phyloP scores from a whole-genome alignment of 1,284 basidiomycete genomes.

The Sparassis latifolia region DNA sequence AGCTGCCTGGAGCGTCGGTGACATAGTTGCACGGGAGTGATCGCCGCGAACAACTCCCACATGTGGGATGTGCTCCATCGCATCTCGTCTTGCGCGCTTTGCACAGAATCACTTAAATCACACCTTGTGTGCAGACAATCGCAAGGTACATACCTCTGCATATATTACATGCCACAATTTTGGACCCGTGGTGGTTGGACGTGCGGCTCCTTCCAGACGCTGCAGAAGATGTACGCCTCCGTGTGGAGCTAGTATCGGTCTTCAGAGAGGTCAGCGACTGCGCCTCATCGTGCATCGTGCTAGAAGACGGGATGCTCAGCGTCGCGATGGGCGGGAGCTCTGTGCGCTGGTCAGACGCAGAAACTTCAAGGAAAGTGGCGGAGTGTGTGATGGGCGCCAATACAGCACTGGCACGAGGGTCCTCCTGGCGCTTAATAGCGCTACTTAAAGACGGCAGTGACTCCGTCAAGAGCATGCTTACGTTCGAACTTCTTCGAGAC shows the following conservation, averaged over 20 bases:
- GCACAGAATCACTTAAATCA: slow-evolving; percentile 2
- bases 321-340: slow-evolving; percentile 69
- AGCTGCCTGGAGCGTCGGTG: slow-evolving; percentile 45
- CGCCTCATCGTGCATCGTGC: slow-evolving; percentile 10
- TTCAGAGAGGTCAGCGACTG: slow-evolving; percentile 15
- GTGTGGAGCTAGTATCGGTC: slow-evolving; percentile 11
- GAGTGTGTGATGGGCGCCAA: slow-evolving; percentile 22
- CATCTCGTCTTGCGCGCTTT: slow-evolving; percentile 79
- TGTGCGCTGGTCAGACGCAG: slow-evolving; percentile 19
- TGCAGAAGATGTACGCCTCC: slow-evolving; percentile 65
- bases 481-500: slow-evolving; percentile 55
- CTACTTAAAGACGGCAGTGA: slow-evolving; percentile 23
- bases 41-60: slow-evolving; percentile 70
- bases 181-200: slow-evolving; percentile 64
- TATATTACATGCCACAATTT: slow-evolving; percentile 78
- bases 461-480: slow-evolving; percentile 30
- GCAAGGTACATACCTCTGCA: slow-evolving; percentile 56
- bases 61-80: slow-evolving; percentile 72
- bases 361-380: slow-evolving; percentile 5
- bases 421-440: slow-evolving; percentile 21
- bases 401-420: slow-evolving; percentile 11
- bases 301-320: slow-evolving; percentile 33
- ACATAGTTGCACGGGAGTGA: slow-evolving; percentile 72
- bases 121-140: not conserved
- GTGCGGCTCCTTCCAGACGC: slow-evolving; percentile 54